Conservation (phyloP, 768 basidiomycete genomes). For the Panaeolus papilionaceus region DNA sequence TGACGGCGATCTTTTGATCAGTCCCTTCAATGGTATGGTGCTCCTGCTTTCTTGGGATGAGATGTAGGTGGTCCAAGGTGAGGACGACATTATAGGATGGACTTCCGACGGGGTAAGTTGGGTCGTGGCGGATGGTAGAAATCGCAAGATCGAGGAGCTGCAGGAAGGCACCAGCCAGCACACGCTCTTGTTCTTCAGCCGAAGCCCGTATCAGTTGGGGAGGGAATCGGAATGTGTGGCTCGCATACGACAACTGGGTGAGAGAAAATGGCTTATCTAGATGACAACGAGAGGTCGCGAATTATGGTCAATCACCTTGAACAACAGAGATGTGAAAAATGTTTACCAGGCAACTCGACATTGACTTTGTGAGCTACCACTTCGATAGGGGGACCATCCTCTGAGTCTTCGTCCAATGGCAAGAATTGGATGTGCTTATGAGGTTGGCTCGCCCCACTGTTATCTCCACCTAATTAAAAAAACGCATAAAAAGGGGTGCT, state of each 20-base stretch:
- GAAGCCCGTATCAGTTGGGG: conserved; percentile 42
- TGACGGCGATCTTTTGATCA: conserved; percentile 71
- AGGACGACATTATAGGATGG: conserved; percentile 87
- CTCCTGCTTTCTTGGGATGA: conserved; percentile 81
- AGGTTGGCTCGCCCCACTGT: conserved; percentile 87
- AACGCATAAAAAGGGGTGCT: conserved; percentile 3
- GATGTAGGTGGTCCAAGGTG: conserved; percentile 82
- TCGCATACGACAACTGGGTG: conserved; percentile 75
- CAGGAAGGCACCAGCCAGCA: conserved; percentile 68
- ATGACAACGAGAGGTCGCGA: conserved; percentile 10
- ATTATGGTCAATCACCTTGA: neutral
- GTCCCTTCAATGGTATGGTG: conserved; percentile 56
- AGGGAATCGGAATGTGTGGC: conserved; percentile 74
- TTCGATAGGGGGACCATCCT: conserved; percentile 80
- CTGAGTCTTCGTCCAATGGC: conserved; percentile 50
- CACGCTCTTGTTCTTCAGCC: conserved; percentile 52
- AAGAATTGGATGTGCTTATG: conserved; percentile 94
- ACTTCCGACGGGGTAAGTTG: conserved; percentile 63
- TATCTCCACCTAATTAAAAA: conserved; percentile 61
- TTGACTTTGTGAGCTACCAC: conserved; percentile 60
- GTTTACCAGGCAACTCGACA: conserved; percentile 64
- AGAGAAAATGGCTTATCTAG: conserved; percentile 79
- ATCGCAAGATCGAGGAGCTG: conserved; percentile 79
- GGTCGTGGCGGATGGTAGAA: conserved; percentile 72
- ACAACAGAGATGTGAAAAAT: conserved; percentile 3